Evolutionary conservation across 1,139 yeast genomes (phyloP).

Genomic region (Saccharomyces hybrid): DNA sequence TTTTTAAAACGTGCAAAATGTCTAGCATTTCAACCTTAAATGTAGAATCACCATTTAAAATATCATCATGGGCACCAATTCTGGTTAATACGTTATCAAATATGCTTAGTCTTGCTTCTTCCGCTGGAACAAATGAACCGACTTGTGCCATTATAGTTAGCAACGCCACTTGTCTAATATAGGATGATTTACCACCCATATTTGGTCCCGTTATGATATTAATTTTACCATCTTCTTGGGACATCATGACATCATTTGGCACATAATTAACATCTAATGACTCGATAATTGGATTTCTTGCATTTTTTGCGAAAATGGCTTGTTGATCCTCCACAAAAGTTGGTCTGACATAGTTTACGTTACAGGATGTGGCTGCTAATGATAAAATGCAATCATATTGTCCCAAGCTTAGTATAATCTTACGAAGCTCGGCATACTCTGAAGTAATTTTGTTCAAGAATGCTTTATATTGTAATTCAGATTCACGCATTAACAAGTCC

Average conservation of each 20-base stretch:
- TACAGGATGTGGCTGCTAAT: conserved; percentile 48
- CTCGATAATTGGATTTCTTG: conserved; percentile 79
- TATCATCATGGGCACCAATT: conserved; percentile 41
- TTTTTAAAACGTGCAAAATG: conserved; percentile 37
- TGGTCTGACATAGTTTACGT: conserved; percentile 50
- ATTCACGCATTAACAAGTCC: conserved; percentile 48
- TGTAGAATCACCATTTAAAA: conserved; percentile 39
- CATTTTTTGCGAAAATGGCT: conserved; percentile 45
- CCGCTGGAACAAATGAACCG: conserved; percentile 47
- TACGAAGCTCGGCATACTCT: conserved; percentile 45
- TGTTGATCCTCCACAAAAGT: conserved; percentile 44
- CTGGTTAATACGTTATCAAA: conserved; percentile 40
- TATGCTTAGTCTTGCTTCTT: conserved; percentile 36
- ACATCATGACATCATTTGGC: conserved; percentile 57
- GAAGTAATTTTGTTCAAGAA: conserved; percentile 44
- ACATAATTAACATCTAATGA: conserved; percentile 46
- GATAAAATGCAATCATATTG: conserved; percentile 70
- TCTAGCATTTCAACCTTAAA: conserved; percentile 47
- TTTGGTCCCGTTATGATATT: conserved; percentile 59
- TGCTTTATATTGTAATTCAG: conserved; percentile 47
- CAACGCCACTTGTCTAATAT: conserved; percentile 42
- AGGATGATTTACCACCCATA: conserved; percentile 50
- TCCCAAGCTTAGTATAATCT: conserved; percentile 47
- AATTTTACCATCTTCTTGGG: conserved; percentile 40
- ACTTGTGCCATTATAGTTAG: conserved; percentile 43